Evolutionary conservation across 164 flowering plant genomes (phyloP).

Genomic region (Vitis vinifera): DNA sequence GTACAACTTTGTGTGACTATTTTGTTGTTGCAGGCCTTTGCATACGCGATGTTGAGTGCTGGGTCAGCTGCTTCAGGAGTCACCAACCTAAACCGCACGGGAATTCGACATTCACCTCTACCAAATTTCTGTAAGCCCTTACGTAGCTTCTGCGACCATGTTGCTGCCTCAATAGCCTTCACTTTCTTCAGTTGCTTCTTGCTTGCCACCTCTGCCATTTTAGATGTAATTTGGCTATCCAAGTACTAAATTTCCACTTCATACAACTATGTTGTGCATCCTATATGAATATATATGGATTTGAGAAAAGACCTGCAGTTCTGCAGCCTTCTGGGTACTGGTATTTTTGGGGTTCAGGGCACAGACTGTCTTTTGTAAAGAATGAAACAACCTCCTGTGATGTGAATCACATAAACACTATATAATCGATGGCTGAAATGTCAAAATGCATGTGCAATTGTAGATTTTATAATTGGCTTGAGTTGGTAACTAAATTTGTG

Average conservation of each 20-base stretch:
- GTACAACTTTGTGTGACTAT: background rate
- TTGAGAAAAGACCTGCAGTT: background rate
- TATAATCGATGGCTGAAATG: too few relatives aligned
- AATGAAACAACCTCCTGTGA: background rate
- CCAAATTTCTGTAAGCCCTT: conserved; percentile 88
- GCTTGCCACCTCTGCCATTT: conserved; percentile 61
- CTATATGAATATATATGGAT: conserved; percentile 2
- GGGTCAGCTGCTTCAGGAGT: conserved; percentile 92
- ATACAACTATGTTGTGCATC: background rate
- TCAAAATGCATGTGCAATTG: too few relatives aligned
- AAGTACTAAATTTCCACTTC: conserved; percentile 28
- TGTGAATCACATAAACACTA: too few relatives aligned
- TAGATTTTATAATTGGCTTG: too few relatives aligned
- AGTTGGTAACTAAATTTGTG: too few relatives aligned
- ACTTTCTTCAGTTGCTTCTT: conserved; percentile 68
- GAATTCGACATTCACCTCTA: conserved; percentile 66
- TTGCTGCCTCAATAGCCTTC: conserved; percentile 65
- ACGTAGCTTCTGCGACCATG: conserved; percentile 66
- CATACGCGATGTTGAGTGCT: conserved; percentile 81
- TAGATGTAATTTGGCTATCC: conserved; percentile 71
- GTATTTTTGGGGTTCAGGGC: background rate
- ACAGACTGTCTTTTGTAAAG: background rate
- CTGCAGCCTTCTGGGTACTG: background rate
- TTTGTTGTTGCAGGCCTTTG: conserved; percentile 55
- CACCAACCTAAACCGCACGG: conserved; percentile 81